Conservation (phyloP, 140 eudicot species). For the Artemisia princeps region DNA sequence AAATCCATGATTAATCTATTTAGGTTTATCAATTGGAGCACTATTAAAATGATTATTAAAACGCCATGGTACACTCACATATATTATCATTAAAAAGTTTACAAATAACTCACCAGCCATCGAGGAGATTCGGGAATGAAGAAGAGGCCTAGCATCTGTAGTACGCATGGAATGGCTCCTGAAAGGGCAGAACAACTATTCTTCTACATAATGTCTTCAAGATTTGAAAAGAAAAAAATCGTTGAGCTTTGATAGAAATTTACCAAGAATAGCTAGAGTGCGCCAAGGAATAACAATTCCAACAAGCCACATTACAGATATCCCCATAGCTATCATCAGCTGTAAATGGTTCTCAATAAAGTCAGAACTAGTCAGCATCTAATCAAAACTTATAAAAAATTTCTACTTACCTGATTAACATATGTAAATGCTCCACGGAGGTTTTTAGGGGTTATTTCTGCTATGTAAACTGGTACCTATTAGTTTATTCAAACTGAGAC, state of each 20-base stretch:
- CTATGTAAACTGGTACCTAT: conserved; percentile 77
- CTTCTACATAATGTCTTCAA: conserved; percentile 5
- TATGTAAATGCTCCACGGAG: conserved; percentile 71
- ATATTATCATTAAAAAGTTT: not conserved
- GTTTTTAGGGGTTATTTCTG: conserved; percentile 81
- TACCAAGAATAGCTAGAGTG: conserved; percentile 59
- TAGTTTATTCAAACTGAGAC: conserved; percentile 6
- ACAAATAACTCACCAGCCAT: conserved; percentile 63
- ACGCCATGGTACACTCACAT: too few species aligned
- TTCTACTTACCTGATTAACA: conserved; percentile 44
- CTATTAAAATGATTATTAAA: too few species aligned
- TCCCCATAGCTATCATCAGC: conserved; percentile 69
- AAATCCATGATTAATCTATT: too few species aligned
- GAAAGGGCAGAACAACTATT: conserved; percentile 13
- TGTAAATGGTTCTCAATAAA: conserved; percentile 26
- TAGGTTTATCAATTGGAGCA: too few species aligned
- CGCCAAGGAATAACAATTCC: conserved; percentile 63
- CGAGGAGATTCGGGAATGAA: conserved; percentile 86
- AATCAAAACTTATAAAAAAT: not conserved
- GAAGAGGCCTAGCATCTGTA: conserved; percentile 59
- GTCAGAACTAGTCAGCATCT: conserved; percentile 14
- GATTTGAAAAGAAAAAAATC: not conserved
- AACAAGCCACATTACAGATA: conserved; percentile 46
- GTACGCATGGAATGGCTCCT: conserved; percentile 56
- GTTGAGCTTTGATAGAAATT: not conserved